A percentile compares a stretch with the other conserved stretches of the same genome.
These are phyloP conservation scores for Fragaria vesca DNA, from an alignment of 306 rosid species.

Conservation along the genomic window DNA sequence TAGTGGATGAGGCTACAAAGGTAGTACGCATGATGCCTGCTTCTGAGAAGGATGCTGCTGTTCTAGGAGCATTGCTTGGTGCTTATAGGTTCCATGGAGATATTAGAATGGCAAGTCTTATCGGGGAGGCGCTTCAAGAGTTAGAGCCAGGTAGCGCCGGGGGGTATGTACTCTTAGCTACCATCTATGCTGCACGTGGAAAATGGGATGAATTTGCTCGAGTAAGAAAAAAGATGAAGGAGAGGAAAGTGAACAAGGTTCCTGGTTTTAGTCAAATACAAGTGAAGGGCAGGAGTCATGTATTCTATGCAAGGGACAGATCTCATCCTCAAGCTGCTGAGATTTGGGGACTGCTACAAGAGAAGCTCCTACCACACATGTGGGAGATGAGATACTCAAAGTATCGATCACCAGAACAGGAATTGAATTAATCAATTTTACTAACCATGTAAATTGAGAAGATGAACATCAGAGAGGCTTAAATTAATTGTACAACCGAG, in stretches of 20 bases:
- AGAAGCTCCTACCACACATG: slow-evolving; percentile 45
- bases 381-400: slow-evolving; percentile 31
- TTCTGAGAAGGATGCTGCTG: slow-evolving; percentile 45
- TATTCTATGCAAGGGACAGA: slow-evolving; percentile 40
- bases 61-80: slow-evolving; percentile 48
- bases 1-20: slow-evolving; percentile 39
- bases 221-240: slow-evolving; percentile 47
- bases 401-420: not conserved
- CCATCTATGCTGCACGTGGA: slow-evolving; percentile 40
- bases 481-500: not conserved
- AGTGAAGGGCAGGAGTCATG: slow-evolving; percentile 37
- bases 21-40: slow-evolving; percentile 30
- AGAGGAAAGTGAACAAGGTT: slow-evolving; percentile 44
- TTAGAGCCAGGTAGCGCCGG: slow-evolving; percentile 38
- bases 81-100: slow-evolving; percentile 42
- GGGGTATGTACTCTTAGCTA: slow-evolving; percentile 39
- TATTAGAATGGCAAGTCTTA: slow-evolving; percentile 28
- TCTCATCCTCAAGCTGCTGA: slow-evolving; percentile 44
- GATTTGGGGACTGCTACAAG: slow-evolving; percentile 34
- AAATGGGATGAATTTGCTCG: slow-evolving; percentile 49
- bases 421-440: not conserved
- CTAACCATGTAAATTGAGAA: not conserved
- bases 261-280: slow-evolving; percentile 47
- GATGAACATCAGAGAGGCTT: not conserved
- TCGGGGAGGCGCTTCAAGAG: slow-evolving; percentile 37